Evolutionary conservation across 2,329 filamentous ascomycete species (phyloP).

Genomic region (Colletotrichum camelliae): DNA sequence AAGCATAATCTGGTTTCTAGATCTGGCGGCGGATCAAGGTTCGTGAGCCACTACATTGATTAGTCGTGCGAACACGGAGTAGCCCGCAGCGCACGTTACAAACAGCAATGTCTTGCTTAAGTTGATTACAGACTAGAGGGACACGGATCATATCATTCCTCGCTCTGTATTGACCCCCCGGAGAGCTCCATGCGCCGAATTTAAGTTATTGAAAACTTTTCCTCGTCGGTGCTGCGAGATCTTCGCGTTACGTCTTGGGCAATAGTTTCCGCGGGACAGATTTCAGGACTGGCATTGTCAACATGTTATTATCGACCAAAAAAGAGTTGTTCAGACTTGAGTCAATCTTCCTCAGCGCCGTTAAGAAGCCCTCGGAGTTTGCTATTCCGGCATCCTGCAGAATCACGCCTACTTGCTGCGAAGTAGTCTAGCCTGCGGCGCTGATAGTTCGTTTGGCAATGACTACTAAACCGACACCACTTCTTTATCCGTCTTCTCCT

Average conservation of each 20-base stretch:
- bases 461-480: neutral
- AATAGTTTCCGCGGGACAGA: neutral
- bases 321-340: neutral
- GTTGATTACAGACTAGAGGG: neutral
- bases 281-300: neutral
- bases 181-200: neutral
- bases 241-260: neutral
- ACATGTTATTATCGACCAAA: neutral
- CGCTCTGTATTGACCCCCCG: neutral
- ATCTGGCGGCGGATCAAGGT: neutral
- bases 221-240: neutral
- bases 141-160: neutral
- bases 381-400: neutral
- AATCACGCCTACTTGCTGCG: neutral
- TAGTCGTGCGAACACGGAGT: neutral
- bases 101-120: neutral
- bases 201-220: neutral
- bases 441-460: neutral
- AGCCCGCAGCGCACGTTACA: neutral
- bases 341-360: neutral
- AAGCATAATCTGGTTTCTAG: neutral
- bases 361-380: neutral
- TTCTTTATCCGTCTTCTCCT: neutral
- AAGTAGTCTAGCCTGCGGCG: neutral
- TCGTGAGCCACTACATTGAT: neutral